Conservation (phyloP, 345 rosid genomes). For the Euphorbia tirucalli region DNA sequence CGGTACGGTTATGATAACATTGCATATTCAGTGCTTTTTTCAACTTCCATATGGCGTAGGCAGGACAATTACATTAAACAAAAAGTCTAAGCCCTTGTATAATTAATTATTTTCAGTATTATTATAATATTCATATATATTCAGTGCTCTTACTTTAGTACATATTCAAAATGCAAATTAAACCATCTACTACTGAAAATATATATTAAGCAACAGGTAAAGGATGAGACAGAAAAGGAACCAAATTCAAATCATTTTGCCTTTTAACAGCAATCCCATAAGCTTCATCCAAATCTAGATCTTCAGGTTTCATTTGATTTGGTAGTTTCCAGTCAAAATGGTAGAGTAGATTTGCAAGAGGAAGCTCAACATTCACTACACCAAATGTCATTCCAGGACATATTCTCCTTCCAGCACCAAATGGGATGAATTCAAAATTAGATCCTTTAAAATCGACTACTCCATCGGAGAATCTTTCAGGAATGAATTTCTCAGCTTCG, state of each 20-base stretch:
- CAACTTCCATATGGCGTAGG: too few species aligned
- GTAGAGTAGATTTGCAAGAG: constrained; percentile 15
- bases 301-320: constrained; percentile 11
- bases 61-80: too few species aligned
- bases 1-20: too few species aligned
- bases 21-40: too few species aligned
- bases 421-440: constrained; percentile 24
- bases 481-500: constrained; percentile 12
- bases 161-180: too few species aligned
- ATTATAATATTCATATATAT: too few species aligned
- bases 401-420: constrained; percentile 33
- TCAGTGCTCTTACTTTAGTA: too few species aligned
- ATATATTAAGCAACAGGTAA: not conserved
- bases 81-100: too few species aligned
- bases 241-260: constrained; percentile 10
- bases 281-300: constrained; percentile 14
- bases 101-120: too few species aligned
- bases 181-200: too few species aligned
- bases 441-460: constrained; percentile 21
- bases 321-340: constrained; percentile 34
- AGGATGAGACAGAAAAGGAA: constrained; percentile 10
- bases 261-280: constrained; percentile 7
- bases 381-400: constrained; percentile 26
- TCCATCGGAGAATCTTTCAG: constrained; percentile 19
- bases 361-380: constrained; percentile 14